Base-by-base conservation (phyloP, 2,329 filamentous ascomycete species). In the Colletotrichum limetticola region DNA sequence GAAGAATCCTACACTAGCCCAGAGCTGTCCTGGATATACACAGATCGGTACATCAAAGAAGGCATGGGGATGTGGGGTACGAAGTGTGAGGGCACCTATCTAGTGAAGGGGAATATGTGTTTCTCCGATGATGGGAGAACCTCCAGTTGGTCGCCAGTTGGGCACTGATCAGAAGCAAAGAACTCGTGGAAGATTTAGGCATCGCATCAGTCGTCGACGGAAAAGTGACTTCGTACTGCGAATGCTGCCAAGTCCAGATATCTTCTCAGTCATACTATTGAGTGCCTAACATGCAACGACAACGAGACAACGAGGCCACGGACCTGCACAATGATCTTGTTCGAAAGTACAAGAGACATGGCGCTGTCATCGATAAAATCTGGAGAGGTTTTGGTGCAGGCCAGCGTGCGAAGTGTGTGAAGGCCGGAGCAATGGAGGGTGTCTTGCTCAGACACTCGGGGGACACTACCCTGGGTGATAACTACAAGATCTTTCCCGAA, bases 401-500 rank as follows among this genome's bases (percentile, higher is more conserved):
- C 6, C 81, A 83, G 49, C 82, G 84, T 4, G 74, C 74, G 19
- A 77, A 74, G 71, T 82, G 80, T 62, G 73, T 86, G 62, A 82
- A 78, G 56, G 82, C 75, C 2, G 83, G 82, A 0, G 74, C 79
- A 1, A 72, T 64, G 0, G 79, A 83, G 0, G 81, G 81, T 7
- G 66, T 61, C 11, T 79, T 86, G 3, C 77, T 86, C 22, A 80
- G 80, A 66, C 76, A 83, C 57, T 68, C 80, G 1, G 30, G 26
- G 3, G 85, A 87, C 64, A 30, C 32, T 2, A 80, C 81, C 0
- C 16, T 85, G 28, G 84, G 83, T 0, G 78, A 79, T n/a, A 76
- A 83, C 19, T 82, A 74, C 75, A 83, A 82, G n/a, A 57, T 86
- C 2, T 75, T 83, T 0, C 84, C 85, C 0, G 86, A 87, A 60